These are phyloP conservation scores for Eucalyptus regnans DNA, from an alignment of 345 rosid genomes.

Conservation along the genomic window DNA sequence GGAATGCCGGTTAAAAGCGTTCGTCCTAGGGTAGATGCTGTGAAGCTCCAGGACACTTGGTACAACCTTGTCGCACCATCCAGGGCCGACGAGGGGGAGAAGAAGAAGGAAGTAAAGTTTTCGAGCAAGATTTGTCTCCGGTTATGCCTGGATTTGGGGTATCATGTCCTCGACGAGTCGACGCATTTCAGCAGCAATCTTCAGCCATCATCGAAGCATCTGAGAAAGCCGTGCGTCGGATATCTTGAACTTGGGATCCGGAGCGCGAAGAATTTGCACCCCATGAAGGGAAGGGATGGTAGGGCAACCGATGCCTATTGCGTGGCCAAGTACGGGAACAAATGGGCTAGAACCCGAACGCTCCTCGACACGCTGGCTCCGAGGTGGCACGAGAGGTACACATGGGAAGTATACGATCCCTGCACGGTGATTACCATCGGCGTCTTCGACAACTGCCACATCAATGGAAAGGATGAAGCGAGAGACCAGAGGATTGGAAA, in stretches of 20 bases:
- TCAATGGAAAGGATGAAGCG: slow-evolving; percentile 49
- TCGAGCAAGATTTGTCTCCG: slow-evolving; percentile 67
- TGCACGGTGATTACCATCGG: slow-evolving; percentile 92
- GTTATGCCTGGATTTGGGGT: slow-evolving; percentile 73
- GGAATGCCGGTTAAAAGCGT: slow-evolving; percentile 31
- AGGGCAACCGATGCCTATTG: slow-evolving; percentile 80
- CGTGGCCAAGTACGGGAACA: slow-evolving; percentile 93
- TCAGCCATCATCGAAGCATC: slow-evolving; percentile 75
- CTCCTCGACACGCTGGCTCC: slow-evolving; percentile 71
- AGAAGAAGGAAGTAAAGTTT: slow-evolving; percentile 76
- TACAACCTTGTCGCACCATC: slow-evolving; percentile 47
- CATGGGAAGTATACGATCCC: slow-evolving; percentile 95
- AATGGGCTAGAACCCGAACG: slow-evolving; percentile 94
- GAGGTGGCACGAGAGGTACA: slow-evolving; percentile 91
- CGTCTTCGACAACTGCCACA: slow-evolving; percentile 74
- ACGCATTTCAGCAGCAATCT: slow-evolving; percentile 92
- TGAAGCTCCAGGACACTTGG: slow-evolving; percentile 64
- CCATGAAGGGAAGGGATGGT: slow-evolving; percentile 86
- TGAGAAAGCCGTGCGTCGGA: slow-evolving; percentile 68
- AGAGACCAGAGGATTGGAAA: slow-evolving; percentile 83
- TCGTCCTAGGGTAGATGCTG: slow-evolving; percentile 41
- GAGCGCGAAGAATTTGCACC: slow-evolving; percentile 67
- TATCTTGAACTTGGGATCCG: slow-evolving; percentile 82
- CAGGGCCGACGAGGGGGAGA: slow-evolving; percentile 32
- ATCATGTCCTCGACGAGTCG: slow-evolving; percentile 94